Evolutionary conservation across 371 early-diverging fungal genomes (phyloP), one percentile per base, ranked within the genome.

Genomic region (Circinella umbellata): DNA sequence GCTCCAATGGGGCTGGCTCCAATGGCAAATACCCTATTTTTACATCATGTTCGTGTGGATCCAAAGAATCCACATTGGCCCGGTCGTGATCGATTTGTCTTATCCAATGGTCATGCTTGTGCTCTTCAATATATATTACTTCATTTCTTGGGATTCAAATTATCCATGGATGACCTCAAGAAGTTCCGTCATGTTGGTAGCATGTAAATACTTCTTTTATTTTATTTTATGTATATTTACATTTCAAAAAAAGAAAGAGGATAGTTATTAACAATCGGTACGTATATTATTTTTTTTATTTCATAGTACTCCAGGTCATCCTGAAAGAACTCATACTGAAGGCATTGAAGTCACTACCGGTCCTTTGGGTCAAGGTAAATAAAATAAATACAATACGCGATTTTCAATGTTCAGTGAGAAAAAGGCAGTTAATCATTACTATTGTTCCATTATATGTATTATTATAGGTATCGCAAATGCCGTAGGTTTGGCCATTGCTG

Each of bases 51-150:
- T 76, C 91, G 86, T 65, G 88, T 72, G 70, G 93, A 95, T 83
- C 97, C 99, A 66, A 88, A 88, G 77, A 89, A 97, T 79, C 90
- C 97, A 49, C 68, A 89, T 61, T 98, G 96, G 93, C 70, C 89
- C 66, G 95, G 95, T 81, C 92, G 99, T 57, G 99, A 99, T 82
- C 95, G 99, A 42, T 99, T 99, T 78, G 93, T 99, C 36, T 88
- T 99, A 51, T 99, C 99, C 54, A 99, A 99, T 81, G 99, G 99
- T 27, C 99, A 99, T 81, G 99, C 90, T 51, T 98, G 99, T 77
- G 98, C 91, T 5, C 86, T 99, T 66, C 96, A 97, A 80, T 99
- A 99, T 81, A 89, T 93, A 53, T 73, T 96, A 68, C 89, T 96
- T 62, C 98, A 99, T 83, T 79, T 99, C 37, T 68, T 92, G 55